Evolutionary conservation across 1,284 basidiomycete species (phyloP).

Genomic region (Ceratobasidium sp.): DNA sequence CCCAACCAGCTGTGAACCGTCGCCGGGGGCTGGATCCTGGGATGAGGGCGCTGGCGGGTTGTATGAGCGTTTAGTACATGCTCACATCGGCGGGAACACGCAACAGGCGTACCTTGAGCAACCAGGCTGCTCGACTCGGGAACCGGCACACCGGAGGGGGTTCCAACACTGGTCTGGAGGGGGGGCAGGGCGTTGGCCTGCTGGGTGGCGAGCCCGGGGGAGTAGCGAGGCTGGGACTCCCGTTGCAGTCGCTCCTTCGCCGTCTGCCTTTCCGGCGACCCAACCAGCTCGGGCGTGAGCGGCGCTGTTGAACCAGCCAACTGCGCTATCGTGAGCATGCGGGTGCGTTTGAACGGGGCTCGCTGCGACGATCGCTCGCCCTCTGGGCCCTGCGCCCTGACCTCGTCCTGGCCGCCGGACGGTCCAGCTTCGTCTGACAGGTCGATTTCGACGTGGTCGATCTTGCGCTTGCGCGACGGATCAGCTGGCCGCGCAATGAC

Average conservation of each 20-base stretch:
- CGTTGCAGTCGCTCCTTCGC: neutral
- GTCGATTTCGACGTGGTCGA: neutral
- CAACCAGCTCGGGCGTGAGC: neutral
- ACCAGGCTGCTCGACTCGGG: neutral
- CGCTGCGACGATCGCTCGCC: neutral
- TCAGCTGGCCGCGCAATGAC: no score
- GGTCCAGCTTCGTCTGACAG: neutral
- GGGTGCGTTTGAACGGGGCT: neutral
- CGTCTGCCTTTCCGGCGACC: neutral
- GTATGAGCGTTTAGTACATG: neutral
- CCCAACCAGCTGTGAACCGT: neutral
- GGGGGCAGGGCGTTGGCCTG: neutral
- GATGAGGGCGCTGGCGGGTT: neutral
- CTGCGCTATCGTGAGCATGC: neutral
- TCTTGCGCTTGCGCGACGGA: neutral
- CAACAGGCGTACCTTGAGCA: neutral
- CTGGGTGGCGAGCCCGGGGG: neutral
- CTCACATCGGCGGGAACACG: neutral
- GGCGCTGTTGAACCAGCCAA: neutral
- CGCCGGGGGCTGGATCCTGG: neutral
- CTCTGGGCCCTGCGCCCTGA: neutral
- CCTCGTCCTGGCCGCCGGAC: neutral
- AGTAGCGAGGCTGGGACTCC: neutral
- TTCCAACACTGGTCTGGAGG: neutral
- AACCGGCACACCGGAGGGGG: neutral